A percentile compares a stretch with the other conserved stretches of the same genome.
phyloP scores from a whole-genome alignment of 352 stramenopile genomes.

The Phytophthora multivora region DNA sequence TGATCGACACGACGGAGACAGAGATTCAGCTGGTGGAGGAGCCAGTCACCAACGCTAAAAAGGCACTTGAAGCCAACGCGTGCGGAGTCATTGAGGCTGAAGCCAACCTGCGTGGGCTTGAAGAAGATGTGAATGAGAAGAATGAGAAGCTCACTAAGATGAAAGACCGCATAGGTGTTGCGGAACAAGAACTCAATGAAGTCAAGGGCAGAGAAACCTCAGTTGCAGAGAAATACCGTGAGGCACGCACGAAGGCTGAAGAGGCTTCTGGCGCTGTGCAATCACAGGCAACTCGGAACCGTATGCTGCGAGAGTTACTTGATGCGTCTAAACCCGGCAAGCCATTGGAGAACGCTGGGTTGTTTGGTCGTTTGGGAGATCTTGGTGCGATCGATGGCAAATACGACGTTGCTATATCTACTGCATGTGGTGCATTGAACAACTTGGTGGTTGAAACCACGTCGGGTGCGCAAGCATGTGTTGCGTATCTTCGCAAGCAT shows the following conservation, averaged over 20 bases:
- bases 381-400: conserved; percentile 95
- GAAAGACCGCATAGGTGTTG: conserved; percentile 76
- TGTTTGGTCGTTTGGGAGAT: conserved; percentile 97
- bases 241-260: conserved; percentile 78
- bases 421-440: conserved; percentile 95
- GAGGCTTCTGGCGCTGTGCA: conserved; percentile 70
- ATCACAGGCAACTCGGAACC: conserved; percentile 71
- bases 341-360: conserved; percentile 90
- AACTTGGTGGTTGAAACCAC: conserved; percentile 98
- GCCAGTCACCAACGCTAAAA: conserved; percentile 72
- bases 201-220: conserved; percentile 52
- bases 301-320: conserved; percentile 91
- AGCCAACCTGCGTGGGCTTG: conserved; percentile 58
- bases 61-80: conserved; percentile 75
- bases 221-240: conserved; percentile 64
- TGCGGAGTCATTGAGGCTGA: conserved; percentile 62
- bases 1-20: conserved; percentile 82
- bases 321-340: conserved; percentile 90
- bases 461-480: conserved; percentile 93
- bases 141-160: conserved; percentile 62
- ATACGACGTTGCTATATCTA: conserved; percentile 99
- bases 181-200: conserved; percentile 80
- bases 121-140: conserved; percentile 68
- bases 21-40: conserved; percentile 83
- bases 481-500: conserved; percentile 95